phyloP scores from a whole-genome alignment of 257 asterid species.

The Fraxinus anomala region DNA sequence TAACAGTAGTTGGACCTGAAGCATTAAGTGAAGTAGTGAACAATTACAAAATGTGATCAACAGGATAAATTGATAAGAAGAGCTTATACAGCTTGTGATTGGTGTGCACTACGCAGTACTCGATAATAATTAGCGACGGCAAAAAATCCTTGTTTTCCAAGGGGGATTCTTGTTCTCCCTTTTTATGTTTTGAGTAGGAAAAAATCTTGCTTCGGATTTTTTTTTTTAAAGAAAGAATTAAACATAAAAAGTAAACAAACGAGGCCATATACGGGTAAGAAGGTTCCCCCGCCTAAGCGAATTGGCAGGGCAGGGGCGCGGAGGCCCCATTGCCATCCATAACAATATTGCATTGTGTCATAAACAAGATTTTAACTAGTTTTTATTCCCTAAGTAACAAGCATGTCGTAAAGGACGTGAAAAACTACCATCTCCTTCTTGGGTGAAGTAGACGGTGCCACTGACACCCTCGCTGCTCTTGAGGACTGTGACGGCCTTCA shows the following conservation, averaged over 20 bases:
- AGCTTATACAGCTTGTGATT: not conserved
- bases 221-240: too few species aligned
- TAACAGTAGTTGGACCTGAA: constrained; percentile 75
- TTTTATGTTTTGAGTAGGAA: too few species aligned
- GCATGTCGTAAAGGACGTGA: not conserved
- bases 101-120: not conserved
- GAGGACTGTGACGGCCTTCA: constrained; percentile 91
- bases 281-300: too few species aligned
- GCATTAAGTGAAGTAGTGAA: constrained; percentile 1
- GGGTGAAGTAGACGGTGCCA: constrained; percentile 74
- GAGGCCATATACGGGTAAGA: too few species aligned
- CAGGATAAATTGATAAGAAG: not conserved
- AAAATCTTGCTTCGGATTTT: too few species aligned
- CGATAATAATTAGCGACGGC: not conserved
- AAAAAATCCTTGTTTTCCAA: too few species aligned
- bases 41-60: constrained; percentile 3
- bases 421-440: constrained; percentile 82
- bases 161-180: too few species aligned
- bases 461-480: constrained; percentile 86
- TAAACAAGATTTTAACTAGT: not conserved
- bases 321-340: too few species aligned
- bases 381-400: not conserved
- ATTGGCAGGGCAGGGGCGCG: too few species aligned
- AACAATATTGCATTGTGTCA: not conserved
- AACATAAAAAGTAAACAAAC: too few species aligned